Conservation (phyloP, 2,329 filamentous ascomycete genomes). For the Cladosporium phlei region DNA sequence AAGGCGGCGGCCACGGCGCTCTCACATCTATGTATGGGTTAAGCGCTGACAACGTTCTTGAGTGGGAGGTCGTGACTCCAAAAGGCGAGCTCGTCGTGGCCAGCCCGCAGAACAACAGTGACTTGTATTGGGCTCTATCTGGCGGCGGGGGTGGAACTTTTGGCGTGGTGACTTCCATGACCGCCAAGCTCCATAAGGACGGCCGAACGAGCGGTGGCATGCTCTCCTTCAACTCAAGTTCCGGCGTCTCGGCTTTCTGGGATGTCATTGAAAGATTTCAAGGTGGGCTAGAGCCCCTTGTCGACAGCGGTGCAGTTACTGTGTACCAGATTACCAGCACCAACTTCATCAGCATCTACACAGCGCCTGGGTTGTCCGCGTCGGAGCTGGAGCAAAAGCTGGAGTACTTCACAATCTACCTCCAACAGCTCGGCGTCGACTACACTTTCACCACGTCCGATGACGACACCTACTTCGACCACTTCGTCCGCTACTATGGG, state of each 20-base stretch:
- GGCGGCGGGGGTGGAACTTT: conserved; percentile 14
- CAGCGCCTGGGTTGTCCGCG: neutral
- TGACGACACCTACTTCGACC: neutral
- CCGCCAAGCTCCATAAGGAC: conserved; percentile 13
- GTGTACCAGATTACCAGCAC: neutral
- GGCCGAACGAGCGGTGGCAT: neutral
- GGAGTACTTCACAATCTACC: neutral
- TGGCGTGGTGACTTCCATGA: conserved; percentile 18
- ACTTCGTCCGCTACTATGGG: neutral
- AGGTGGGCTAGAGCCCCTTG: neutral
- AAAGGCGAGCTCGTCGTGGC: conserved; percentile 14
- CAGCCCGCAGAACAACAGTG: conserved; percentile 17
- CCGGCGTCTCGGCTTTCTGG: neutral
- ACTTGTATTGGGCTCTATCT: conserved; percentile 19
- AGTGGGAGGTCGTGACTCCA: conserved; percentile 15
- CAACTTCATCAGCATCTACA: neutral
- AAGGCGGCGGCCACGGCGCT: conserved; percentile 32
- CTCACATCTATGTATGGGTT: conserved; percentile 14
- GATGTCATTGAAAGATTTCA: neutral
- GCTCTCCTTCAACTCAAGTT: neutral
- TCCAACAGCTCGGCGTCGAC: neutral
- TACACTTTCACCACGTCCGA: neutral
- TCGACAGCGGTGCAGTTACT: neutral
- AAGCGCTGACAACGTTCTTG: conserved; percentile 16
- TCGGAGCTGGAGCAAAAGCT: neutral